phyloP scores from a whole-genome alignment of 2,329 filamentous ascomycete species.

The Aspergillus chevalieri region DNA sequence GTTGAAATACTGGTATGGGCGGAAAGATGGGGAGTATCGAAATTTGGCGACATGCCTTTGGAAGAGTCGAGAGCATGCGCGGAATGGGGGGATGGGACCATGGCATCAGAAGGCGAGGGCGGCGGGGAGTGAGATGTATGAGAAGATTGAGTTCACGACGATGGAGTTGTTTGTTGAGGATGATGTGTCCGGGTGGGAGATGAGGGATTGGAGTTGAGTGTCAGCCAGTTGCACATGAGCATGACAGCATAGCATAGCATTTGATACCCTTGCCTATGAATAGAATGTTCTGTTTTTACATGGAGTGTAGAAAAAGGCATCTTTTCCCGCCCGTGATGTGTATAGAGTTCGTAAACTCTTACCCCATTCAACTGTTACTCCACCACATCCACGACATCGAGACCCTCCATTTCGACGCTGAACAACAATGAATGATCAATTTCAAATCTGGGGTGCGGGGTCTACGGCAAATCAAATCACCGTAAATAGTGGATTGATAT shows the following conservation, averaged over 20 bases:
- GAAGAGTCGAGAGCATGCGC: slow-evolving; percentile 54
- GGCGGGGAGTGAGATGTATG: slow-evolving; percentile 44
- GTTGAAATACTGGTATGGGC: slow-evolving; percentile 91
- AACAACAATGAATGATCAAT: not conserved
- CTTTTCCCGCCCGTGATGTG: slow-evolving; percentile 1
- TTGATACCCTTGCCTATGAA: not conserved
- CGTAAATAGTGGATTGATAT: not conserved
- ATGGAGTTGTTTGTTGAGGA: slow-evolving; percentile 61
- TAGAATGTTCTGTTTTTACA: too few species aligned
- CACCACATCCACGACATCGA: not conserved
- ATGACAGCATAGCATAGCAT: not conserved
- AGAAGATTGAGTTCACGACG: slow-evolving; percentile 64
- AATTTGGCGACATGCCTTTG: slow-evolving; percentile 79
- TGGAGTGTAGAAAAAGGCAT: not conserved
- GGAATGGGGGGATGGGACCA: slow-evolving; percentile 54
- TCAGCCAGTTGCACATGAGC: too few species aligned
- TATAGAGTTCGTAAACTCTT: slow-evolving; percentile 3
- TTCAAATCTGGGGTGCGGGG: slow-evolving; percentile 5
- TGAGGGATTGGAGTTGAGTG: slow-evolving; percentile 53
- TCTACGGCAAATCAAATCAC: not conserved
- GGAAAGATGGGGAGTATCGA: slow-evolving; percentile 59
- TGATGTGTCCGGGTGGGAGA: slow-evolving; percentile 42
- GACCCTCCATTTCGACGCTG: not conserved
- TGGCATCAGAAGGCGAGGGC: slow-evolving; percentile 51
- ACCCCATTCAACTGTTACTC: not conserved